These are phyloP conservation scores for Mycena capillaripes DNA, from an alignment of 768 basidiomycete genomes.

Conservation along the genomic window DNA sequence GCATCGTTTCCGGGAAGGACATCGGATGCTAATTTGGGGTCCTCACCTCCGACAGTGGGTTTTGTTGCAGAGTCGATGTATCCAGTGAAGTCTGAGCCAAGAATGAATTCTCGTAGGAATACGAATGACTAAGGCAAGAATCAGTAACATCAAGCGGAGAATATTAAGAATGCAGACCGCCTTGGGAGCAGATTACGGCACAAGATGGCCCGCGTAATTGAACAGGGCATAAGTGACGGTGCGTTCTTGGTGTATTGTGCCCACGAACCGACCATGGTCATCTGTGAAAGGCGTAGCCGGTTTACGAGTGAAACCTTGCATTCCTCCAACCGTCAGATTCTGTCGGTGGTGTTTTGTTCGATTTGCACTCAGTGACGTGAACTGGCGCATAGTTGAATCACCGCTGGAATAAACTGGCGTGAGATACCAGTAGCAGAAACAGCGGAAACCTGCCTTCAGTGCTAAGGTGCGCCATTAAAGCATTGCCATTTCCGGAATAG, in stretches of 20 bases:
- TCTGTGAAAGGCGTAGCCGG: neutral
- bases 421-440: too few species aligned
- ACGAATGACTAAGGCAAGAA: neutral
- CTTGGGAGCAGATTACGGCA: neutral
- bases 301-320: neutral
- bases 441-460: too few species aligned
- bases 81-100: neutral
- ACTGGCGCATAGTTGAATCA: too few species aligned
- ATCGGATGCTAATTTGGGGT: neutral
- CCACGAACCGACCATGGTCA: neutral
- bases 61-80: neutral
- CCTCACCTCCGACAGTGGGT: neutral
- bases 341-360: neutral
- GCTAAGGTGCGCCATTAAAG: too few species aligned
- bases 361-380: too few species aligned
- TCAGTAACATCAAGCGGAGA: too few species aligned
- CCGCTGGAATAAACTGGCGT: too few species aligned
- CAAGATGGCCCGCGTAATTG: neutral
- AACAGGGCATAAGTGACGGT: neutral
- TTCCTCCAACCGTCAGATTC: neutral
- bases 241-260: neutral
- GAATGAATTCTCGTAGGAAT: neutral
- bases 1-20: neutral
- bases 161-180: neutral
- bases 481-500: too few species aligned